phyloP scores from a whole-genome alignment of 2,329 filamentous ascomycete genomes.

The Penicillium sp. region DNA sequence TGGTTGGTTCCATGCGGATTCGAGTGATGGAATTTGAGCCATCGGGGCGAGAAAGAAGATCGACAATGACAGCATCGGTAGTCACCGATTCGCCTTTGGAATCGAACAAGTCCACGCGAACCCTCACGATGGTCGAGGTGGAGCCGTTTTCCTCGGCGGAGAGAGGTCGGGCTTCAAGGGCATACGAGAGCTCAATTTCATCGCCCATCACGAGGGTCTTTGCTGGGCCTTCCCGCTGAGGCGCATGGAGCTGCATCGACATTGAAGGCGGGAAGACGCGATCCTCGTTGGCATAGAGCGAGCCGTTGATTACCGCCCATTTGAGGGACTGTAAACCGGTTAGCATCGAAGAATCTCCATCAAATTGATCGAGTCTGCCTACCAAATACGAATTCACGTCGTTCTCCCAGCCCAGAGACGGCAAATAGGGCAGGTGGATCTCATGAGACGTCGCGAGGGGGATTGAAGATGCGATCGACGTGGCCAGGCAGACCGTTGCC shows the following conservation, averaged over 20 bases:
- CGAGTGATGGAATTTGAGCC: slow-evolving; percentile 27
- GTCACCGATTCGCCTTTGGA: slow-evolving; percentile 25
- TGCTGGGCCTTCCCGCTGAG: slow-evolving; percentile 16
- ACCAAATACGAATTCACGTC: slow-evolving; percentile 16
- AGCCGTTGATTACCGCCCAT: slow-evolving; percentile 28
- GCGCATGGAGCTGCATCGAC: slow-evolving; percentile 28
- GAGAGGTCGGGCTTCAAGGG: slow-evolving; percentile 24
- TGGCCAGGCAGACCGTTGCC: slow-evolving; percentile 10
- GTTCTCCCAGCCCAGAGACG: slow-evolving; percentile 4
- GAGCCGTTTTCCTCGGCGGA: slow-evolving; percentile 14
- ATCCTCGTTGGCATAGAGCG: slow-evolving; percentile 29
- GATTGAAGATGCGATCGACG: slow-evolving; percentile 14
- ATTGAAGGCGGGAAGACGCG: slow-evolving; percentile 28
- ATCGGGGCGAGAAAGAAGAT: slow-evolving; percentile 26
- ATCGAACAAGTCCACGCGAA: slow-evolving; percentile 26
- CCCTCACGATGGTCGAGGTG: slow-evolving; percentile 13
- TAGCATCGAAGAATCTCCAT: background rate
- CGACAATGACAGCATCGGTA: slow-evolving; percentile 28
- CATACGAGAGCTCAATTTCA: slow-evolving; percentile 22
- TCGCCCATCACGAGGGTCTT: slow-evolving; percentile 5
- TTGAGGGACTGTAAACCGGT: slow-evolving; percentile 23
- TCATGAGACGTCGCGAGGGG: slow-evolving; percentile 12
- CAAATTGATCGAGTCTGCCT: background rate
- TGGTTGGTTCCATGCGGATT: slow-evolving; percentile 23
- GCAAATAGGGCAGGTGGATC: slow-evolving; percentile 21